Evolutionary conservation across 805 yeast species (phyloP), one percentile per base, ranked within the genome.

Genomic region (Suhomyces emberorum): DNA sequence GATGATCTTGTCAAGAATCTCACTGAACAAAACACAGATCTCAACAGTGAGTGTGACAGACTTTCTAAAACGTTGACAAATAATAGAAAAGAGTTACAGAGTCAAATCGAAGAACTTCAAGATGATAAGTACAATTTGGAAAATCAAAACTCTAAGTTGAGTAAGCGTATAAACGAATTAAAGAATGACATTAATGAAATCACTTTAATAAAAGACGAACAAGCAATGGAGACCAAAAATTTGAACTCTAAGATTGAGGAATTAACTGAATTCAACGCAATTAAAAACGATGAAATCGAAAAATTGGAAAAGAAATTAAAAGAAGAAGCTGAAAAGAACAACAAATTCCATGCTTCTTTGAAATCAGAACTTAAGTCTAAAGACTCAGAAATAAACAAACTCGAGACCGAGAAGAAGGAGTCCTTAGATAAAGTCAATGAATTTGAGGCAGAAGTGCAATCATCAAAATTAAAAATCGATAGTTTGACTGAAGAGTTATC

Each of bases 41-140:
- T 80, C 42, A 79, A 77, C 43, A 56, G 54, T 19, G 84, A 80
- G 47, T 77, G 83, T 48, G 77, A 74, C 31, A 56, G 75, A 26
- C 56, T 77, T 30, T 67, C 72, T 14, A 54, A 51, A 20, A 65
- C 70, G 6, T 52, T 72, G 31, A 52, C 65, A 6, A 43, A 50
- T 4, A 39, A 70, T 27, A 63, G 76, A 33, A 56, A 68, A 15
- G 69, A 66, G 30, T 43, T 48, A 15, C 65, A 62, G 34, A 27
- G 51, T 7, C 65, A 65, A 28, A 67, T 66, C 41, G 67, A 52
- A 25, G 38, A 47, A 29, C 42, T 57, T 37, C 61, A 59, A 49
- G 66, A 67, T 54, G 64, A 67, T 36, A 61, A 63, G 41, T 62
- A 69, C 39, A 57, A 62, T 25, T 55, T 65, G 37, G 72, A 70